These are phyloP conservation scores for Dictyostelium brefeldianum DNA, from an alignment of 78 protist species.

Conservation along the genomic window DNA sequence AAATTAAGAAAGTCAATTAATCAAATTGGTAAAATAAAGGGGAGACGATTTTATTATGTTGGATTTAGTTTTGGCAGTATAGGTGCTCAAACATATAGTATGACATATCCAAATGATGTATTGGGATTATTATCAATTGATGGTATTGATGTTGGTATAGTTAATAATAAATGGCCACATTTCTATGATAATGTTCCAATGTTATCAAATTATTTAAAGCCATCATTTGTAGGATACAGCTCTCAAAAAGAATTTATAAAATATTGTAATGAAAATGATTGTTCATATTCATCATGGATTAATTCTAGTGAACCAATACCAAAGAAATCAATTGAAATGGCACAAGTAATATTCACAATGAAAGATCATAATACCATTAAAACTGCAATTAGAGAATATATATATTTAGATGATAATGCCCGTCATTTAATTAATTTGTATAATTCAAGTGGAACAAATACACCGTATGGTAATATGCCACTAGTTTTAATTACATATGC, in stretches of 20 bases:
- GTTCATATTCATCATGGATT: background rate
- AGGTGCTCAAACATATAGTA: slow-evolving; percentile 12
- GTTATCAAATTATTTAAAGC: too few relatives aligned
- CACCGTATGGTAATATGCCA: slow-evolving; percentile 19
- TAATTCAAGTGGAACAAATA: background rate
- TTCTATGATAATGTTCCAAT: background rate
- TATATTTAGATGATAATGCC: background rate
- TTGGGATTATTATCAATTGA: slow-evolving; percentile 35
- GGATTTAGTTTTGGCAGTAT: slow-evolving; percentile 69
- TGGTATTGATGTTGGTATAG: too few relatives aligned
- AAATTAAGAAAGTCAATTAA: background rate
- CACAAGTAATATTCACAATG: background rate
- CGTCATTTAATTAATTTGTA: background rate
- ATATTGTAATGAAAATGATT: background rate
- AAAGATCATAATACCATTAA: background rate
- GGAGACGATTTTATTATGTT: background rate
- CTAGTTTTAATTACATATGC: background rate
- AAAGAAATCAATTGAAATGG: background rate
- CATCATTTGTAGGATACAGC: too few relatives aligned
- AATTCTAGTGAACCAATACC: background rate
- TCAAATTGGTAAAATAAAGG: background rate
- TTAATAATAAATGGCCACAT: too few relatives aligned
- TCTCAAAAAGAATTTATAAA: too few relatives aligned
- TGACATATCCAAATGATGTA: slow-evolving; percentile 4
- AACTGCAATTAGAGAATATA: slow-evolving; percentile 11